phyloP scores from a whole-genome alignment of 495 filamentous ascomycete species.

The Thermochaetoides thermophila region DNA sequence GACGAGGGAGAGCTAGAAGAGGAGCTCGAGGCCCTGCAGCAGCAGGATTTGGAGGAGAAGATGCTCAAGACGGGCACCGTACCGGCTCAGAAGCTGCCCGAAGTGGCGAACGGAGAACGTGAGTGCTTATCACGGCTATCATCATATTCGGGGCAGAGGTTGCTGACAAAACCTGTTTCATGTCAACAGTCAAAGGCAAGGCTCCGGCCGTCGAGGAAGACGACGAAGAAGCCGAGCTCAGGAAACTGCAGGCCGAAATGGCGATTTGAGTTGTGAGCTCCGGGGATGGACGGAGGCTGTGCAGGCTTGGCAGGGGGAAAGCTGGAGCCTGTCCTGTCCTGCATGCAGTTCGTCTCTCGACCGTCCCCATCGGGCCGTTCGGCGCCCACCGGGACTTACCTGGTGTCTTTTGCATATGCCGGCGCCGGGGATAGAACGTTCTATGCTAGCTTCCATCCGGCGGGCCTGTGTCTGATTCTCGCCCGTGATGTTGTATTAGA shows the following conservation, averaged over 20 bases:
- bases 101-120: conserved; percentile 58
- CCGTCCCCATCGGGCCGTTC: no score
- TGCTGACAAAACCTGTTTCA: conserved; percentile 16
- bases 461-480: no score
- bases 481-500: no score
- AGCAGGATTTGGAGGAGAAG: conserved; percentile 78
- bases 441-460: no score
- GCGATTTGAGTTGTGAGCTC: conserved; percentile 49
- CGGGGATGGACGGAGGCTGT: background rate
- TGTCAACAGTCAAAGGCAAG: conserved; percentile 41
- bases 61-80: conserved; percentile 80
- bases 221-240: conserved; percentile 91
- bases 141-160: background rate
- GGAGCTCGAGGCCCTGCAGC: conserved; percentile 63
- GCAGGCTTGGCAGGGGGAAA: no score
- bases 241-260: conserved; percentile 93
- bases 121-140: conserved; percentile 24
- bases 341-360: no score
- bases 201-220: conserved; percentile 52
- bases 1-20: conserved; percentile 80
- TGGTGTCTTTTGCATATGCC: no score
- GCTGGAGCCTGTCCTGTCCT: no score
- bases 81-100: conserved; percentile 55
- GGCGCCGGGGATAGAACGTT: no score
- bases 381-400: no score